Base-by-base conservation (phyloP, 768 basidiomycete species). In the Leucosporidium creatinivorum region DNA sequence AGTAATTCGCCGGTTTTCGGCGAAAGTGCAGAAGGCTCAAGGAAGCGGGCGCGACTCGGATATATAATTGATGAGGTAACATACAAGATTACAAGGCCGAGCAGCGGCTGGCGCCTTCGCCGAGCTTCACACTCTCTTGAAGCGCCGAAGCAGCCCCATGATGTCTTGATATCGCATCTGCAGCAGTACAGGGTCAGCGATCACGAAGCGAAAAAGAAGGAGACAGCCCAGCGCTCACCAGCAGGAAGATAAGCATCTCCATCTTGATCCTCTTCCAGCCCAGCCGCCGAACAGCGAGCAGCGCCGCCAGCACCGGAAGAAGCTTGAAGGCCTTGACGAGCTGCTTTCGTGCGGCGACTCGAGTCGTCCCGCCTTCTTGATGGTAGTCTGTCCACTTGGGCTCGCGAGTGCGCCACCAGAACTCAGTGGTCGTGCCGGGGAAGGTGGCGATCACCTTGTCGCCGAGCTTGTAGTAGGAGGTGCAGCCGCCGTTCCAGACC, bases 401-500 rank as follows among this genome's bases (percentile, higher is more conserved):
- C 21, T n/a, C 18, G 39, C 58, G 36, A 2, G 58, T 58, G 10
- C 26, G 23, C 58, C 58, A 58, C 39, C 39, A 58, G n/a, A 58
- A 58, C 39, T n/a, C 19, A 12, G 58, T 58, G 39, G 58, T 58
- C 23, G 58, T 36, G 12, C 58, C 58, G 7, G 58, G 58, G n/a
- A 25, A 58, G n/a, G 58, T 64, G 28, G 67, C 67, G 25, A 64
- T 26, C 26, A 68, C 51, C 36, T 68, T 68, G 31, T 60, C 50
- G n/a, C 26, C 36, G 21, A 60, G 44, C 47, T 47, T 49, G 62
- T 68, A 68, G 33, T 47, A 68, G 57, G 56, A 59, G 13, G 33
- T 51, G 62, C 67, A 68, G 13, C 57, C 39, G 18, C 67, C 67
- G 48, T 58, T 33, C 67, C 67, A 68, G 54, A 68, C 67, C 3